A percentile compares a stretch with the other conserved stretches of the same genome.
phyloP scores from a whole-genome alignment of 2,329 filamentous ascomycete genomes.

The Scleromitrula shiraiana region DNA sequence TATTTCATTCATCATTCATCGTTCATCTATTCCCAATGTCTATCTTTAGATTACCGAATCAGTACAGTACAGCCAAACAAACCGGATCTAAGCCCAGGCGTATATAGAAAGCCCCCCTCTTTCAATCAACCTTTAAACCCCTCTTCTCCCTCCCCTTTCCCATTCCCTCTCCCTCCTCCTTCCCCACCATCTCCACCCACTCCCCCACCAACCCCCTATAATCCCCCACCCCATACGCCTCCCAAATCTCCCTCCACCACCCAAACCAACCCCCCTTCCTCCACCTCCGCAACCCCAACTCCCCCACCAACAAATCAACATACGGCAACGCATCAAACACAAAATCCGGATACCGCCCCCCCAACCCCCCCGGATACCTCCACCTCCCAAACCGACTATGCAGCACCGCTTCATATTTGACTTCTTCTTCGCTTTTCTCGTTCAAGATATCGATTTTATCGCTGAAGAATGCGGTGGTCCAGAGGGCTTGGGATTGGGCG shows the following conservation, averaged over 20 bases:
- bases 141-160: not conserved
- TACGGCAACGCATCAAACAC: conserved; percentile 73
- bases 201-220: conserved; percentile 38
- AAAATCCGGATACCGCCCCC: conserved; percentile 56
- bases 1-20: not conserved
- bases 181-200: conserved; percentile 31
- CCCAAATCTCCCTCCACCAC: conserved; percentile 34
- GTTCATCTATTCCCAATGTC: not conserved
- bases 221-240: conserved; percentile 38
- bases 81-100: too few relatives aligned
- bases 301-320: conserved; percentile 57
- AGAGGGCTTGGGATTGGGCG: conserved; percentile 47
- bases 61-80: too few relatives aligned
- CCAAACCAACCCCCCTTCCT: conserved; percentile 39
- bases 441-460: conserved; percentile 34
- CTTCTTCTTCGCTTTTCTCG: too few relatives aligned
- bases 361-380: conserved; percentile 60
- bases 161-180: too few relatives aligned
- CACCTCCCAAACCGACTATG: conserved; percentile 62
- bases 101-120: too few relatives aligned
- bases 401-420: conserved; percentile 50
- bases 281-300: conserved; percentile 52
- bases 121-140: too few relatives aligned
- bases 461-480: conserved; percentile 58
- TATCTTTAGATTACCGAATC: too few relatives aligned